phyloP scores from a whole-genome alignment of 371 early-diverging fungal genomes.

The Apophysomyces sp. region DNA sequence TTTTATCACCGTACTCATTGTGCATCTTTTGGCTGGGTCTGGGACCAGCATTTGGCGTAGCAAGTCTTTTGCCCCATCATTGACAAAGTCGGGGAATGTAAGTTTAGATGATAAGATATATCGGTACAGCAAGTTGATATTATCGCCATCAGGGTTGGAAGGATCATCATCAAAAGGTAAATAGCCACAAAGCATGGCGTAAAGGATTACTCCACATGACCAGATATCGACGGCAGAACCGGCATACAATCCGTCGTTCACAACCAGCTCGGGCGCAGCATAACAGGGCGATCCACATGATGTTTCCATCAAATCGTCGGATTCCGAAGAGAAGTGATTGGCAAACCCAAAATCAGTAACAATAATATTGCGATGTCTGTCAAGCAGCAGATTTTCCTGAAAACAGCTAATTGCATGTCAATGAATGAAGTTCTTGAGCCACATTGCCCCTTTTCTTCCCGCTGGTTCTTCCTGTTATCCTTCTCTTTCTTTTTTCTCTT shows the following conservation, averaged over 20 bases:
- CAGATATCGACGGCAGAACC: constrained; percentile 96
- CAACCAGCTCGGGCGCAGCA: constrained; percentile 96
- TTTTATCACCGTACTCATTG: constrained; percentile 46
- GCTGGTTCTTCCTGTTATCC: not conserved
- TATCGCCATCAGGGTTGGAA: constrained; percentile 67
- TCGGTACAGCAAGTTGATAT: constrained; percentile 63
- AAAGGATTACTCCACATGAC: constrained; percentile 93
- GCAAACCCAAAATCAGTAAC: constrained; percentile 99
- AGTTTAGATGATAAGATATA: constrained; percentile 63
- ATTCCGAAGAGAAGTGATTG: constrained; percentile 74
- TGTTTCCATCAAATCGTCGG: constrained; percentile 79
- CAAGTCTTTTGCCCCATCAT: constrained; percentile 45
- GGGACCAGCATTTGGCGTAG: constrained; percentile 60
- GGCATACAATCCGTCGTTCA: constrained; percentile 92
- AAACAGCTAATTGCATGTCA: constrained; percentile 72
- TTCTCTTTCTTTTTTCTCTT: not conserved
- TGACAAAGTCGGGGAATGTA: constrained; percentile 55
- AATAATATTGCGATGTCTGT: constrained; percentile 83
- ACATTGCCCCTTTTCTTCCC: constrained; percentile 25
- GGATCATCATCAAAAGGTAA: constrained; percentile 88
- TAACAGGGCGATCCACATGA: constrained; percentile 98
- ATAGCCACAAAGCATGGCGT: constrained; percentile 75
- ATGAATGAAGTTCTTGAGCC: constrained; percentile 10
- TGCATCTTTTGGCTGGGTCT: constrained; percentile 53
- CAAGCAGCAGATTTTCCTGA: constrained; percentile 89